These are phyloP conservation scores for Pyronema domesticum DNA, from an alignment of 495 filamentous ascomycete species.

Conservation along the genomic window DNA sequence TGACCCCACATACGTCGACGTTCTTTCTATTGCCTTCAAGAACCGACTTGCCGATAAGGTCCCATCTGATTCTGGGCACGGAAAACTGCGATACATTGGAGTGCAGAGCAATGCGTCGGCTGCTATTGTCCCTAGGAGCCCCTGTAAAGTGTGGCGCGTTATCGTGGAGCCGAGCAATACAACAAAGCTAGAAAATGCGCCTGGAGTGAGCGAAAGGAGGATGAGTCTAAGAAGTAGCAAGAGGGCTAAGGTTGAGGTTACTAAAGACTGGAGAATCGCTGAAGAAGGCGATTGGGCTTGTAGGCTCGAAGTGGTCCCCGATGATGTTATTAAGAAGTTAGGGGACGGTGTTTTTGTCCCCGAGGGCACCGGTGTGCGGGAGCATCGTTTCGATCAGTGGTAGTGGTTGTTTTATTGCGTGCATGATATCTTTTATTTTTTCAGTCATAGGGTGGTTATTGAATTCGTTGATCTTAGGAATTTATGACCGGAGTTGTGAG, in stretches of 20 bases:
- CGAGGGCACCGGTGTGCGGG: too few relatives aligned
- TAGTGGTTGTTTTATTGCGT: too few relatives aligned
- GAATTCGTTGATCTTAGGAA: too few relatives aligned
- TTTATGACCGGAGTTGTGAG: too few relatives aligned
- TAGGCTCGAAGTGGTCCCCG: not conserved
- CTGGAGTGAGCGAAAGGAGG: not conserved
- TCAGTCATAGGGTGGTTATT: too few relatives aligned
- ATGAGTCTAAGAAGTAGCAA: not conserved
- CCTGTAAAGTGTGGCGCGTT: not conserved
- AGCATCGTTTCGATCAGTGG: too few relatives aligned
- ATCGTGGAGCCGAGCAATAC: not conserved
- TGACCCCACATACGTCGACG: conserved; percentile 1
- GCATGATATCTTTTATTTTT: too few relatives aligned
- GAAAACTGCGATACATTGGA: conserved; percentile 4
- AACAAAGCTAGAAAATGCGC: not conserved
- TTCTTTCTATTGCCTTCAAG: not conserved
- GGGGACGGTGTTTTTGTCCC: not conserved
- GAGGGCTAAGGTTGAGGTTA: not conserved
- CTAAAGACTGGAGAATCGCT: not conserved
- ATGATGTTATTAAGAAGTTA: not conserved
- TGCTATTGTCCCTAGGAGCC: not conserved
- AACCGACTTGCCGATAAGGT: not conserved
- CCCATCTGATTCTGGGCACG: not conserved
- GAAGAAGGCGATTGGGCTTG: not conserved
- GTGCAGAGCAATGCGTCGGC: not conserved